Evolutionary conservation across 108 stramenopile genomes (phyloP), one percentile per base, ranked within the genome.

Genomic region (Nitzschia sp.): DNA sequence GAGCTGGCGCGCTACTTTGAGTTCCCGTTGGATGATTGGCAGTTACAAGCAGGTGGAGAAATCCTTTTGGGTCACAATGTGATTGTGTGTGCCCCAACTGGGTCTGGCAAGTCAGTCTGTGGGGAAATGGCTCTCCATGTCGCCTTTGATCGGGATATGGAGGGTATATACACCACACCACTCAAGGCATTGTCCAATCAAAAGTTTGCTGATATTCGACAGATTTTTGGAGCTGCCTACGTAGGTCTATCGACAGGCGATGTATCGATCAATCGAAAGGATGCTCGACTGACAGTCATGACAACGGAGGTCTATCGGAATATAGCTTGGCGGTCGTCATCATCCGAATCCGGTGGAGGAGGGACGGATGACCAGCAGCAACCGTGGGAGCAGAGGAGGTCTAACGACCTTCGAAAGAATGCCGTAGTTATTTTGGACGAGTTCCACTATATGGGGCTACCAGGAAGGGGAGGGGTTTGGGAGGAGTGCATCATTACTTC

Each of bases 401-500:
- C 68, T 19, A 79, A 76, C 42, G 89, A 94, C 33, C 72, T 96
- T 15, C 48, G 67, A 17, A 80, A 85, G 27, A 89, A 91, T 57
- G 85, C 87, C 15, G 90, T 93, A 23, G 95, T 95, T 13, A 94
- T 97, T 24, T 81, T 98, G 68, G 97, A 98, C 64, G 97, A 98
- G 72, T 97, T 98, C 68, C 97, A 98, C 81, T 98, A 96, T 84
- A 97, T 98, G 93, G 95, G 95, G 62, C 87, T 92, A 55, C 86
- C 83, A 47, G 91, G 95, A 45, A 70, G 97, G 28, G 97, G 97
- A 8, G 91, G 93, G 23, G 93, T 97, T 31, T 98, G 97, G 97
- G 97, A 98, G 64, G 97, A 98, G 67, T 83, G 82, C 48, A 83
- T 98, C 34, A 96, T 98, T 63, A 83, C 81, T 32, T 91, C 86